Evolutionary conservation across 257 asterid genomes (phyloP).

Genomic region (Nicotiana tomentosiformis): DNA sequence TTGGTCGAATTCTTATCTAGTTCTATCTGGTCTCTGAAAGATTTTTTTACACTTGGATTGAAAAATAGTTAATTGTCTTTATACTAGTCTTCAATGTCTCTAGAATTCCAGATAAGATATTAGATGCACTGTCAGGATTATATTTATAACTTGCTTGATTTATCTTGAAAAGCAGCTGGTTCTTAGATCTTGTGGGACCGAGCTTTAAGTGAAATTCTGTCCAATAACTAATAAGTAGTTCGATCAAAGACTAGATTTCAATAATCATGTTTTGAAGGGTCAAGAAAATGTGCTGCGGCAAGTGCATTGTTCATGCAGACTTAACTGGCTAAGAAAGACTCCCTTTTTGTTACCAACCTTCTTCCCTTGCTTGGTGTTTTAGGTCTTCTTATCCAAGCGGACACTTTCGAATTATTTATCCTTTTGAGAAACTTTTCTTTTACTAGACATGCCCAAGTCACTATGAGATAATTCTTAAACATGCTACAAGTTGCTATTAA

Average conservation of each 20-base stretch:
- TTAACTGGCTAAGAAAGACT: neutral
- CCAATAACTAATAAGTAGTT: neutral
- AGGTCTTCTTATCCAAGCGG: constrained; percentile 7
- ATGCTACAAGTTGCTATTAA: neutral
- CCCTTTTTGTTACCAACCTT: neutral
- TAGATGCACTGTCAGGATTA: neutral
- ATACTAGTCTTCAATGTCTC: neutral
- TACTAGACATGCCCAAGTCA: neutral
- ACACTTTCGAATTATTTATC: neutral
- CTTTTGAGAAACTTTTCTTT: neutral
- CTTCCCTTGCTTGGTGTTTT: neutral
- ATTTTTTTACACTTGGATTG: neutral
- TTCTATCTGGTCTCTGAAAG: neutral
- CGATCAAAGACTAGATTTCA: neutral
- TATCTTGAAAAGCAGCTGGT: neutral
- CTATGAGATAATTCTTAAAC: neutral
- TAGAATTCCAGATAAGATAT: neutral
- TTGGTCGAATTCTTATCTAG: neutral
- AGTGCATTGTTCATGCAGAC: neutral
- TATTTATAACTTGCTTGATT: neutral
- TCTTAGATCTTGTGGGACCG: neutral
- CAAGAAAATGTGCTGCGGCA: neutral
- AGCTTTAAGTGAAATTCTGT: neutral
- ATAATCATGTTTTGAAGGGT: neutral
- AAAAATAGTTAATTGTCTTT: neutral